Base-by-base conservation (phyloP, 164 flowering plant genomes). In the Aristolochia contorta region DNA sequence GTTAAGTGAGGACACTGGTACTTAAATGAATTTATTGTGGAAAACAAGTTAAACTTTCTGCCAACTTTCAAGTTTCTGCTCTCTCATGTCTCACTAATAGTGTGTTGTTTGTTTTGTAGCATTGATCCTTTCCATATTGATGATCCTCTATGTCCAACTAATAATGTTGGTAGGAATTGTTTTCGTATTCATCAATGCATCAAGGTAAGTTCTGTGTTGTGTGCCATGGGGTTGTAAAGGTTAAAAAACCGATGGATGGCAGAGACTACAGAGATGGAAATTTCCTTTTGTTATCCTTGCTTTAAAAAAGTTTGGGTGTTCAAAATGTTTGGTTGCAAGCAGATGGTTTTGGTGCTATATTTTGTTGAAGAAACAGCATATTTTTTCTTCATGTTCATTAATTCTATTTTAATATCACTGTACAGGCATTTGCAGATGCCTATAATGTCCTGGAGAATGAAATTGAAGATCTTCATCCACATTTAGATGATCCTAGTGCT, bases 401-500 rank as follows among this genome's bases (percentile, higher is more conserved):
- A 0, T 22, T 53, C 10, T 10, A 22, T 16, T 23, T 4, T 37
- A 49, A 61, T 6, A 19, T 20, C 50, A 25, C 69, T 47, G 14
- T 79, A 69, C 82, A 91, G 97, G 98, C 98, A 60, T 91, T 91
- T 79, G 80, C 96, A 54, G 98, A 91, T 76, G 98, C 98, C 55
- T 87, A 84, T 74, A 65, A 91, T 55, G 61, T 68, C 55, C 61
- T 91, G 77, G 91, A 86, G 67, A 79, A 75, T 61, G 92, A 85
- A 72, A 75, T 84, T 16, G 32, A 63, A 7, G 66, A 59, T 69
- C 71, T 84, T 65, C 62, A 76, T 18, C 62, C 77, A 13, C 57
- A 32, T 60, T 56, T 66, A 69, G 79, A 62, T 55, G 94, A 79
- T 61, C 52, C 67, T 60, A 70, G 61, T 73, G 45, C 66, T 37